Evolutionary conservation across 805 yeast species (phyloP), one percentile per base, ranked within the genome.

Genomic region (Saccharomycopsis sp.): DNA sequence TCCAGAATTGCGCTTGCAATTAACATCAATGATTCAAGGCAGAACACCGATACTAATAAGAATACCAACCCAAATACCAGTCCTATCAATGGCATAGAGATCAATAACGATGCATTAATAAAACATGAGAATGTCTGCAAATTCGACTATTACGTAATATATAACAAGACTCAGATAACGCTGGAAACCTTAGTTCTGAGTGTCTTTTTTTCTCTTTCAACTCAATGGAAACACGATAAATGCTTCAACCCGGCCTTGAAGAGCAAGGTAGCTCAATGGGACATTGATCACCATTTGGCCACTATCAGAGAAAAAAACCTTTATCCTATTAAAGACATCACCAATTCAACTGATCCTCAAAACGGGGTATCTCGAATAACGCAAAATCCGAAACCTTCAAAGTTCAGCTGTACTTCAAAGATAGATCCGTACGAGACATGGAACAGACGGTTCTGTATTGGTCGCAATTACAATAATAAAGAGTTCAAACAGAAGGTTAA

Each of bases 1-100:
- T 54, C 58, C 17, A 52, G 57, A 34, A 49, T 60, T n/a, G 63
- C 63, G 3, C 47, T 60, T 12, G 63, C 63, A 3, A 23, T 60
- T 3, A 55, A 57, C 51, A 41, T 58, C 15, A 54, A 54, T 47
- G 52, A 34, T 7, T 15, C 34, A 7, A 51, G 35, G 15, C n/a
- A 42, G 25, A 47, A 44, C 3, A 44, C 19, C 22, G 19, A n/a
- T 17, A 5, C 49, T 7, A 44, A n/a, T 44, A 17, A 17, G 12
- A 44, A 19, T 17, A 12, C 14, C 17, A 47, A 15, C 20, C 34
- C 15, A 20, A 38, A 5, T 35, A 24, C 5, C 19, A 38, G 14
- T 2, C 22, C 49, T 22, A 7, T 12, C 38, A 29, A 29, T 7
- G 38, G 38, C 12, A 12, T 29, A 12, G 38, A 29, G 5, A 7